These are phyloP conservation scores for Penicillium salamii DNA, from an alignment of 495 filamentous ascomycete genomes.

Conservation along the genomic window DNA sequence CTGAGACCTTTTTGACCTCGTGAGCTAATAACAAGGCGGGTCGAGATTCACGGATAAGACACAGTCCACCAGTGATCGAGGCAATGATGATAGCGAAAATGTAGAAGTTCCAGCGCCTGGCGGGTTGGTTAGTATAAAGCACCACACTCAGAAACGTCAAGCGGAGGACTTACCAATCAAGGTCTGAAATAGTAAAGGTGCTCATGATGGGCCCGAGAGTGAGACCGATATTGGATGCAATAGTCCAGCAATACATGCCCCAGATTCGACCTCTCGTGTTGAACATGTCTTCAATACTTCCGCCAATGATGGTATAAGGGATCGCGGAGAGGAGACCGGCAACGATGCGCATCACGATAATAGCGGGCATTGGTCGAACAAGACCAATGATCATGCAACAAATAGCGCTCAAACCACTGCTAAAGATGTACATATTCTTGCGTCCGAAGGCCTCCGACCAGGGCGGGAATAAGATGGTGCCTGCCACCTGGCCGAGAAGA, in stretches of 20 bases:
- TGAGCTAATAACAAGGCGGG: slow-evolving; percentile 38
- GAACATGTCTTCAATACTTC: slow-evolving; percentile 54
- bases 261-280: slow-evolving; percentile 41
- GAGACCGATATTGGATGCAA: slow-evolving; percentile 38
- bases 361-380: slow-evolving; percentile 30
- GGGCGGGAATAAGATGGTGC: slow-evolving; percentile 50
- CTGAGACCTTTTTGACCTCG: slow-evolving; percentile 28
- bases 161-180: slow-evolving; percentile 39
- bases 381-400: slow-evolving; percentile 43
- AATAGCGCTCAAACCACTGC: slow-evolving; percentile 38
- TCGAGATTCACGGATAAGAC: slow-evolving; percentile 42
- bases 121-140: not conserved
- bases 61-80: slow-evolving; percentile 28
- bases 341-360: slow-evolving; percentile 43
- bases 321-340: slow-evolving; percentile 49
- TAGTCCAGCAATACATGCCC: slow-evolving; percentile 43
- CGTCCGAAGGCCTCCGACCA: slow-evolving; percentile 53
- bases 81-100: slow-evolving; percentile 40
- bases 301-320: slow-evolving; percentile 48
- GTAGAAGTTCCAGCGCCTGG: slow-evolving; percentile 46
- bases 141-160: no score
- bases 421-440: slow-evolving; percentile 47
- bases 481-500: slow-evolving; percentile 48
- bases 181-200: slow-evolving; percentile 30
- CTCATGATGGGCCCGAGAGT: slow-evolving; percentile 43